Evolutionary conservation across 257 asterid species (phyloP), one percentile per base, ranked within the genome.

Genomic region (Solanum rostratum): DNA sequence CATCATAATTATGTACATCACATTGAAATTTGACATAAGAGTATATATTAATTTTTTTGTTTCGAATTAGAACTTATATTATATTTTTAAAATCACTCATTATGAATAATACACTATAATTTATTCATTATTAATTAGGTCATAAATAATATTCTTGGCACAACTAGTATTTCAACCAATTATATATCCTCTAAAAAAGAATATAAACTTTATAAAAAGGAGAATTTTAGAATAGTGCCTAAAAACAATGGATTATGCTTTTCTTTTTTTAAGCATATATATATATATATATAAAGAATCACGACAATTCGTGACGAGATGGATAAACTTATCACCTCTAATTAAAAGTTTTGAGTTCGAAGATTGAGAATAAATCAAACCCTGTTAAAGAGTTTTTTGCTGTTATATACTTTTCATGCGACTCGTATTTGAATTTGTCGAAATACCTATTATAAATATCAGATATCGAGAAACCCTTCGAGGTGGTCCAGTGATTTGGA

Each of bases 241-340:
- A 49, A 27, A 49, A 27, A 46, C 9, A 29, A 10, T 73, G 63
- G 19, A 29, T 13, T 24, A 16, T 76, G 52, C 55, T 50, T 2
- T 14, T 5, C 46, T 22, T 19, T 27, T 29, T 30, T 10, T 57
- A 57, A 54, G 85, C 85, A 85, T 85, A 85, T 85, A 30, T 30
- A 30, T 30, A 30, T 30, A 30, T 33, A 33, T 33, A 33, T 33
- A 33, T 33, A 33, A 3, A 3, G 6, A 33, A 33, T 33, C 29
- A 24, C 0, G 7, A 30, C 4, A 1, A 7, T 7, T 14, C 15
- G 16, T 12, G 33, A 22, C n/a, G 14, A 22, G 16, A 59, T 22
- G 1, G 2, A 59, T 22, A 59, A 2, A n/a, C 22, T 59, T 6
- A 57, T 9, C 0, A 20, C 10, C 11, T 62, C 6, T 62, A 62